Evolutionary conservation across 805 yeast genomes (phyloP), one percentile per base, ranked within the genome.

Genomic region (Candida piceae): DNA sequence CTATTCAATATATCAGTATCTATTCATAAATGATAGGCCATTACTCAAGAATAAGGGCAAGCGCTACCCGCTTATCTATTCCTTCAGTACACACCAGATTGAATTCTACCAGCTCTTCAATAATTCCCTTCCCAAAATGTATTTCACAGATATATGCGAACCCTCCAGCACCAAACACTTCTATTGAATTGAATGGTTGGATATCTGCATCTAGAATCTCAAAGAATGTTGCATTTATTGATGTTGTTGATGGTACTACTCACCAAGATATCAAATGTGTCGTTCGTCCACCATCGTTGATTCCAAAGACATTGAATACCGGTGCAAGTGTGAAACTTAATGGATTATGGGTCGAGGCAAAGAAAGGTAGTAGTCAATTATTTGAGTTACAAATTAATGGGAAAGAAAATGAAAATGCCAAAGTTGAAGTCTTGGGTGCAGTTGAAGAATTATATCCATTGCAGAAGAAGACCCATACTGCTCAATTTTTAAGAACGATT

Each of bases 161-260:
- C 11, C 70, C 74, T 1, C 74, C 74, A 2, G 17, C 38, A 3
- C 30, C 57, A 1, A 53, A 68, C n/a, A 40, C 70, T 0, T 35
- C 43, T 1, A 60, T 78, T 6, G 59, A 66, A 2, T 67, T 84
- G 5, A 64, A 69, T 19, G 98, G 97, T 1, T 80, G 86, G 80
- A 72, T 93, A 16, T 76, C 76, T 37, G 72, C 88, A 0, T 74
- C 86, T 2, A 71, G 96, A 34, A 58, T 70, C 7, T 72, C 87
- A 54, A 88, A 88, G 53, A 82, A 80, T 36, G 69, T 84, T 4
- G 83, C 87, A 1, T 93, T 93, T 58, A 63, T 88, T 4, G 95
- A 87, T 50, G 46, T 93, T 9, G 62, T 72, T 2, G 97, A 93
- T 56, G 97, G 97, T 1, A 70, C 93, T 0, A 63, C 74, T 2